A percentile compares a stretch with the other conserved stretches of the same genome.
These are phyloP conservation scores for Schwanniomyces etchellsii DNA, from an alignment of 1,139 yeast species.

Conservation along the genomic window DNA sequence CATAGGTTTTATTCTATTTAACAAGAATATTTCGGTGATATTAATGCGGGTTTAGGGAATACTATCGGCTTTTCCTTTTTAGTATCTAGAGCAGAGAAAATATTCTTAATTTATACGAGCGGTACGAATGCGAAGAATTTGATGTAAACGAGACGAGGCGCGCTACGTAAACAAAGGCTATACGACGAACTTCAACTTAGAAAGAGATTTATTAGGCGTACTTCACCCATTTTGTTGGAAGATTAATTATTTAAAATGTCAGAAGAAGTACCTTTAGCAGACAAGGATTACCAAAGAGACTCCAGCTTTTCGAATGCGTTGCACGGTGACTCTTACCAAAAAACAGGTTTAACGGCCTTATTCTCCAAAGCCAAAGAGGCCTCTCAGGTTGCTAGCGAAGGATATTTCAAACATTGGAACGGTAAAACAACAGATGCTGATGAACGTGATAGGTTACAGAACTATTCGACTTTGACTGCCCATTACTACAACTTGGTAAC, in stretches of 20 bases:
- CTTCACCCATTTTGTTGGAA: too few species aligned
- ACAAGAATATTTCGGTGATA: too few species aligned
- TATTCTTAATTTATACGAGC: too few species aligned
- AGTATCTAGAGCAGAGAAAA: too few species aligned
- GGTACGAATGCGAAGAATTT: too few species aligned
- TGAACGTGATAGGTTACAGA: slow-evolving; percentile 69
- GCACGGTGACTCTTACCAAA: slow-evolving; percentile 71
- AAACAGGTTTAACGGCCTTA: slow-evolving; percentile 72
- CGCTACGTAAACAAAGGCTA: too few species aligned
- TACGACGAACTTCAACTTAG: too few species aligned
- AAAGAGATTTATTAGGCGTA: too few species aligned
- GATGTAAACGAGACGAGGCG: too few species aligned
- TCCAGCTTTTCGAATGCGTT: slow-evolving; percentile 73
- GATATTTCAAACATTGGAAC: slow-evolving; percentile 97
- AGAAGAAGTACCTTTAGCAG: slow-evolving; percentile 10
- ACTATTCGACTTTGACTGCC: slow-evolving; percentile 86
- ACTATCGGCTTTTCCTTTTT: too few species aligned
- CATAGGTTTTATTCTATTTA: too few species aligned
- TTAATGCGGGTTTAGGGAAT: too few species aligned
- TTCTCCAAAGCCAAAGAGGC: slow-evolving; percentile 73
- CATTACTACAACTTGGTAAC: slow-evolving; percentile 96
- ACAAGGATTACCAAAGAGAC: slow-evolving; percentile 44
- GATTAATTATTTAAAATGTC: neutral
- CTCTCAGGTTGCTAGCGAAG: slow-evolving; percentile 76
- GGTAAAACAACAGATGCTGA: slow-evolving; percentile 75